Evolutionary conservation across 345 rosid genomes (phyloP).

Genomic region (Ricinus communis): DNA sequence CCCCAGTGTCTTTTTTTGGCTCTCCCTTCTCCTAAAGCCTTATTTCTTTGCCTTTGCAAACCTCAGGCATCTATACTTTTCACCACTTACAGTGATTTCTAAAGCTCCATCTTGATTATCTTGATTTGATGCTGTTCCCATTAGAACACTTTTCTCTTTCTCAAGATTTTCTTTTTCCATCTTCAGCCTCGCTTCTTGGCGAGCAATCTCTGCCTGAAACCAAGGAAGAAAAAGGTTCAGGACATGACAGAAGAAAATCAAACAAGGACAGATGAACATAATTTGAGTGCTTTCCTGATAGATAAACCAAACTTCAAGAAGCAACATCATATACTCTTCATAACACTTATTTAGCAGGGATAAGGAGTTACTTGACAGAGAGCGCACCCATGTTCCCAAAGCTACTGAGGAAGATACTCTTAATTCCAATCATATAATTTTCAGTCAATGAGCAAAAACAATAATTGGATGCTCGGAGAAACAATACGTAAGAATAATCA

Average conservation of each 20-base stretch:
- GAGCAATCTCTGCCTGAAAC: slow-evolving; percentile 77
- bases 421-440: background rate
- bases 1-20: background rate
- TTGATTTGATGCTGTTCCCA: slow-evolving; percentile 96
- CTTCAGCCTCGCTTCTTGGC: slow-evolving; percentile 93
- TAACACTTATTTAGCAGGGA: too few species aligned
- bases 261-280: background rate
- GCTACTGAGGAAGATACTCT: background rate
- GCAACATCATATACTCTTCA: background rate
- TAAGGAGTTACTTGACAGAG: too few species aligned
- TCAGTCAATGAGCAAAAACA: too few species aligned
- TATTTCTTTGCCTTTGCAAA: slow-evolving; percentile 94
- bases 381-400: too few species aligned
- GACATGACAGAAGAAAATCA: background rate
- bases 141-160: slow-evolving; percentile 94
- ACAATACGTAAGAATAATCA: too few species aligned
- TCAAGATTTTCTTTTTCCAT: slow-evolving; percentile 95
- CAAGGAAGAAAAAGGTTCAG: background rate
- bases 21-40: slow-evolving; percentile 14
- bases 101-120: slow-evolving; percentile 97
- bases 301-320: background rate
- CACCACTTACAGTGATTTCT: slow-evolving; percentile 94
- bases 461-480: too few species aligned
- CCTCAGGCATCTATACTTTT: slow-evolving; percentile 87
- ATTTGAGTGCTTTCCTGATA: background rate